Evolutionary conservation across 2,329 filamentous ascomycete genomes (phyloP).

Genomic region (Colletotrichum gloeosporioides): DNA sequence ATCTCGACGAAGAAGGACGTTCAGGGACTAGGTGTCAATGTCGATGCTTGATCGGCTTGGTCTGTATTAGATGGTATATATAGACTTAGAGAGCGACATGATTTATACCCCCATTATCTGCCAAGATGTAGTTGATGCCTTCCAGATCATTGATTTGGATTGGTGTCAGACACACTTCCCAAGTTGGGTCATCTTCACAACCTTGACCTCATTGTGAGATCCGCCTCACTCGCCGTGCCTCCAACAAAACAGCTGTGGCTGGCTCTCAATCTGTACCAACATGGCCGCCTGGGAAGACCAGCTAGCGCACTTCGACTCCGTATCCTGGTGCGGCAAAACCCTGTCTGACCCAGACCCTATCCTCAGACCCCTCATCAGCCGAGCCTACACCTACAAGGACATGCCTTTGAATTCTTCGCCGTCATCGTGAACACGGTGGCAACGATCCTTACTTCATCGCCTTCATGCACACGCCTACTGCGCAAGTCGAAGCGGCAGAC

Average conservation of each 20-base stretch:
- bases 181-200: background rate
- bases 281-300: background rate
- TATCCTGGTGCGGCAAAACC: background rate
- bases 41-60: background rate
- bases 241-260: accelerated
- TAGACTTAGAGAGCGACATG: background rate
- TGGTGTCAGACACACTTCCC: too few species aligned
- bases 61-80: background rate
- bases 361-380: background rate
- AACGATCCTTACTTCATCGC: background rate
- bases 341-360: background rate
- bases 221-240: background rate
- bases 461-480: background rate
- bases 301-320: background rate
- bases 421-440: background rate
- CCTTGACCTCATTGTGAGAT: background rate
- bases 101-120: background rate
- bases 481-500: background rate
- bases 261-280: background rate
- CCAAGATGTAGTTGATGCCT: too few species aligned
- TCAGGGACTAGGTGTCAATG: background rate
- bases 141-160: too few species aligned
- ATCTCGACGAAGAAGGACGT: background rate
- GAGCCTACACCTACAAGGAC: background rate
- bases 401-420: background rate